Evolutionary conservation across 169 alveolate species (phyloP).

Genomic region (Cytauxzoon felis): DNA sequence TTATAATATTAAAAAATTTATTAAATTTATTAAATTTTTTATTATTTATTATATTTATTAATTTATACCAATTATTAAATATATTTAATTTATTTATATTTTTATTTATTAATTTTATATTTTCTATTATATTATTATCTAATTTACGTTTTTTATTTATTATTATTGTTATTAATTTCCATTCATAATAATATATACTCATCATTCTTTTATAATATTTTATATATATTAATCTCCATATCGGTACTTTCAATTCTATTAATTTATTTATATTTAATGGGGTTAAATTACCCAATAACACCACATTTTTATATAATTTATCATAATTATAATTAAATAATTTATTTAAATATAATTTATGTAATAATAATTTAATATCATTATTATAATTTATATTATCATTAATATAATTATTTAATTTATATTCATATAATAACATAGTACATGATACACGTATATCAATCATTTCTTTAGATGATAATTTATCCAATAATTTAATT

Average conservation of each 20-base stretch:
- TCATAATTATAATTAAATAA: too few relatives aligned
- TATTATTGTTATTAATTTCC: not conserved
- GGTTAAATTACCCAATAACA: too few relatives aligned
- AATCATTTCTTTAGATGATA: not conserved
- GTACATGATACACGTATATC: not conserved
- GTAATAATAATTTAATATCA: too few relatives aligned
- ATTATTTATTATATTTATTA: too few relatives aligned
- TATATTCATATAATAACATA: not conserved
- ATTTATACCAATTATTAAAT: not conserved
- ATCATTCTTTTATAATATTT: not conserved
- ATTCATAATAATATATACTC: not conserved
- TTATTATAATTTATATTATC: too few relatives aligned
- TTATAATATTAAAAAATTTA: too few relatives aligned
- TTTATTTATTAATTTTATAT: not conserved
- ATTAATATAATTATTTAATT: too few relatives aligned
- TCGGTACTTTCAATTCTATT: conserved; percentile 1
- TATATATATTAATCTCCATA: not conserved
- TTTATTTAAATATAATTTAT: too few relatives aligned
- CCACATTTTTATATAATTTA: too few relatives aligned
- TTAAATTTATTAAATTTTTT: too few relatives aligned
- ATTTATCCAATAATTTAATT: not conserved
- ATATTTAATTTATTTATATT: not conserved
- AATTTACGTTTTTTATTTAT: not conserved
- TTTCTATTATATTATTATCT: not conserved
- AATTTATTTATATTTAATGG: too few relatives aligned